Conservation (phyloP, 1,284 basidiomycete species). For the Taiwanofungus camphoratus region DNA sequence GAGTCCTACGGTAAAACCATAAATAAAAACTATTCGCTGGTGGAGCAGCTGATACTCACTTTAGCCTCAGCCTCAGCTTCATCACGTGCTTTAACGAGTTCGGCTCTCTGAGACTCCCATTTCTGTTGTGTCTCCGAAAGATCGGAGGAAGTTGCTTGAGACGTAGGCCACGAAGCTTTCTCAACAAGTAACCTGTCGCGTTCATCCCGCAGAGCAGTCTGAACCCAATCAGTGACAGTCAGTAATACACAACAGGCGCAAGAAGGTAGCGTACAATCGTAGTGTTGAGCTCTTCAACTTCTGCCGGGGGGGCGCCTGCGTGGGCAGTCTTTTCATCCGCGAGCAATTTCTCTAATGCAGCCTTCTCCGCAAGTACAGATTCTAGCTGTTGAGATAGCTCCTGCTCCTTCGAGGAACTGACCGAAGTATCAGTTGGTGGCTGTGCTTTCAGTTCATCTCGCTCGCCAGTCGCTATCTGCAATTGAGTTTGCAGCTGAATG, state of each 20-base stretch:
- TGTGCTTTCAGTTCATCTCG: conserved; percentile 28
- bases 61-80: conserved; percentile 50
- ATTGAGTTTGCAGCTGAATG: conserved; percentile 23
- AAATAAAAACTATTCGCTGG: neutral
- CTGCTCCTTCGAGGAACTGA: conserved; percentile 15
- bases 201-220: conserved; percentile 56
- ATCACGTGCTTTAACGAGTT: conserved; percentile 52
- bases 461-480: conserved; percentile 27
- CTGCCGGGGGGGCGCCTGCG: conserved; percentile 6
- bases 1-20: conserved; percentile 32
- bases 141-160: conserved; percentile 24
- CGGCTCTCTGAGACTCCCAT: conserved; percentile 55
- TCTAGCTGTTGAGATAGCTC: conserved; percentile 33
- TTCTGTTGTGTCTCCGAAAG: conserved; percentile 29
- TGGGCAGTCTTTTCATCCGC: conserved; percentile 32
- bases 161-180: conserved; percentile 41
- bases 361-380: conserved; percentile 38
- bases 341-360: conserved; percentile 34
- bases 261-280: conserved; percentile 38
- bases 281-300: conserved; percentile 13
- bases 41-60: conserved; percentile 29
- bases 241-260: neutral
- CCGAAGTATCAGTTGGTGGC: conserved; percentile 15
- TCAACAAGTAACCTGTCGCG: conserved; percentile 56
- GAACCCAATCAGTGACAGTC: neutral